Evolutionary conservation across 2,329 filamentous ascomycete species (phyloP), one percentile per base, ranked within the genome.

Genomic region (Proliferodiscus dingleyae): DNA sequence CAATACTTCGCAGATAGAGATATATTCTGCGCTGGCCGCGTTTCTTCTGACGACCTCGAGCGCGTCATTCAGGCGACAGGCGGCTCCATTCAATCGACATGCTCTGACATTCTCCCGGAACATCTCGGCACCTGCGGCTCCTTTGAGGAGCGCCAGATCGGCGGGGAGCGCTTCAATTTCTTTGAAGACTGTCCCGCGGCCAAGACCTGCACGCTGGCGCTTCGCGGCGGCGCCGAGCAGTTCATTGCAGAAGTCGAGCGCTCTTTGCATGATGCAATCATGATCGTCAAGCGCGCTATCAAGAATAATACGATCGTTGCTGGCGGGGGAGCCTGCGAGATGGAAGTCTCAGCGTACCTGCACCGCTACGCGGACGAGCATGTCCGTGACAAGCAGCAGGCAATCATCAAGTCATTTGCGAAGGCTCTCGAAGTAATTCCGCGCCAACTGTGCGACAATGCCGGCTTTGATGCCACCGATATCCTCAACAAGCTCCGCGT

Each of bases 171-270:
- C 41, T 97, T 91, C 81, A 98, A 98, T 75, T 87, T 98, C 72
- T 98, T 98, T 68, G 88, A 95, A 68, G 87, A 91, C 61, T 98
- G 93, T 74, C 88, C 91, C 23, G 84, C 83, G 62, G 91, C 93
- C 55, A 95, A 95, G 78, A 97, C 93, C 1, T 98, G 93, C 77
- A 98, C 93, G 8, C 75, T 98, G 16, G 83, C 98, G 32, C 83
- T 98, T 53, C 87, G 93, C 64, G 93, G 93, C 62, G 93, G 93
- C 55, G 93, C 93, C 28, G 93, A 98, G 74, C 93, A 98, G 68
- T 98, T 98, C 72, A 98, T 98, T 61, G 93, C 93, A 47, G 93
- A 98, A 69, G 93, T 96, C 2, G 93, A 98, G 75, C 87, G 93
- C 54, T 95, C 89, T 64, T 79, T 98, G 56, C 93, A 98, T 75